Percentiles rank a stretch among this genome's conserved stretches.
These are phyloP conservation scores for Alternaria panax DNA, from an alignment of 2,329 filamentous ascomycete species.

Conservation along the genomic window DNA sequence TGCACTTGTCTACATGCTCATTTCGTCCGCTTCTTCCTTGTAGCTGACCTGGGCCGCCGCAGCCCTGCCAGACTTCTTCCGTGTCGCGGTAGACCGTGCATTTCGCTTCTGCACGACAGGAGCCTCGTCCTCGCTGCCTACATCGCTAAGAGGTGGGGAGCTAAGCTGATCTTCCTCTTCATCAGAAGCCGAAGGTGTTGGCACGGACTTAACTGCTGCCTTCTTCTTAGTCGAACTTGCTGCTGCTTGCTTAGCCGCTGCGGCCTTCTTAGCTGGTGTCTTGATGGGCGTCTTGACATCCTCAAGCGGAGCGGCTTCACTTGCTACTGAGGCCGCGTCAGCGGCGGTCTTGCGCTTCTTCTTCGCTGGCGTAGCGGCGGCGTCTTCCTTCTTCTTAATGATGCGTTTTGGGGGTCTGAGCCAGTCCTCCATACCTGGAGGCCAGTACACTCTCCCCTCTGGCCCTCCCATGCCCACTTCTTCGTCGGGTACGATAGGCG, in stretches of 20 bases:
- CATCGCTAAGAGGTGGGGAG: constrained; percentile 51
- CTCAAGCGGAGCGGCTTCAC: constrained; percentile 40
- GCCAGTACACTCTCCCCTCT: constrained; percentile 87
- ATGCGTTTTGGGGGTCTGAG: constrained; percentile 79
- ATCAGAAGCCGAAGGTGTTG: constrained; percentile 53
- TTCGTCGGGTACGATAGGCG: constrained; percentile 63
- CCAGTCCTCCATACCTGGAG: constrained; percentile 88
- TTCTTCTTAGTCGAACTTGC: constrained; percentile 48
- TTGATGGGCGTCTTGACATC: constrained; percentile 46
- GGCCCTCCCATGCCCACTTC: constrained; percentile 88
- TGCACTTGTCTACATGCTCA: constrained; percentile 27
- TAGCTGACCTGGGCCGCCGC: constrained; percentile 41
- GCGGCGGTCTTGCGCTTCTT: constrained; percentile 42
- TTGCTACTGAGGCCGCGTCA: constrained; percentile 34
- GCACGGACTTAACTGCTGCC: constrained; percentile 48
- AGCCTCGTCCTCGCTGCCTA: constrained; percentile 42
- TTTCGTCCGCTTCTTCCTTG: constrained; percentile 44
- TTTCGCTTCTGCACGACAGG: constrained; percentile 34
- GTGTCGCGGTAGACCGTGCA: constrained; percentile 30
- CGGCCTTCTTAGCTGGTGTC: constrained; percentile 50
- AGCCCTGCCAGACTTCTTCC: constrained; percentile 38
- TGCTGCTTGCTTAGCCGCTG: constrained; percentile 25
- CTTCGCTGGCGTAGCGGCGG: constrained; percentile 39
- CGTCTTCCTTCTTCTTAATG: constrained; percentile 62
- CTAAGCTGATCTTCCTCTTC: constrained; percentile 45